Conservation (phyloP, 2,329 filamentous ascomycete genomes). For the Colletotrichum magnum region DNA sequence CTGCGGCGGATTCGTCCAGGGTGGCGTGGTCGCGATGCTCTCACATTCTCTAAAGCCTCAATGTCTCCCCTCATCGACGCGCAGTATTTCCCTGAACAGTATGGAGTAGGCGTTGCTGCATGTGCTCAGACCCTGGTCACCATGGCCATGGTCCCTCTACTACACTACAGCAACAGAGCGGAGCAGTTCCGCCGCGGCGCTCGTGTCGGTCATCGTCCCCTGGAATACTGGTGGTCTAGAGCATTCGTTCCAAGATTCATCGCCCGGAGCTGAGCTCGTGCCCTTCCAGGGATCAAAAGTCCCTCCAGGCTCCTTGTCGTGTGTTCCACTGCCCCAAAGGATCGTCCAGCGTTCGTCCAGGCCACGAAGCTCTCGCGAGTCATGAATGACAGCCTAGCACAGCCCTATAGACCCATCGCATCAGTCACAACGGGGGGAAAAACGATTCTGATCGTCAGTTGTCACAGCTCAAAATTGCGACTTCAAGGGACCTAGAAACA, state of each 20-base stretch:
- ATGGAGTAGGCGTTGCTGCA: neutral
- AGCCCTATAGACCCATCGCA: constrained; percentile 28
- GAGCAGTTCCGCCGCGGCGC: neutral
- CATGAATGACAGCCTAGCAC: constrained; percentile 12
- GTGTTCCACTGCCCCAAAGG: neutral
- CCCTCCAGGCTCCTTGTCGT: too few species aligned
- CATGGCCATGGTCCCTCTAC: too few species aligned
- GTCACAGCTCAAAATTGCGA: too few species aligned
- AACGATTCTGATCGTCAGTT: too few species aligned
- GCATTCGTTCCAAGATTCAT: neutral
- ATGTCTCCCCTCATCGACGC: neutral
- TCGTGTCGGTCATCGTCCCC: neutral
- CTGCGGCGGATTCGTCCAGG: constrained; percentile 3
- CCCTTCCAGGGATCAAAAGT: too few species aligned
- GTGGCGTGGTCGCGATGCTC: neutral
- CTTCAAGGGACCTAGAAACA: too few species aligned
- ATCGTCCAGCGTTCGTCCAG: neutral
- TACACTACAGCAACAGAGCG: neutral
- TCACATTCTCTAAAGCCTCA: too few species aligned
- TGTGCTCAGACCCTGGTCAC: constrained; percentile 13
- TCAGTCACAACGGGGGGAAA: too few species aligned
- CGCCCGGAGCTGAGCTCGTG: neutral
- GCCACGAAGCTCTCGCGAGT: constrained; percentile 9
- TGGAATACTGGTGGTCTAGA: neutral
- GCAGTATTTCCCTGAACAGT: constrained; percentile 8